Evolutionary conservation across 106 monocot genomes (phyloP).

Genomic region (Posidonia australis): DNA sequence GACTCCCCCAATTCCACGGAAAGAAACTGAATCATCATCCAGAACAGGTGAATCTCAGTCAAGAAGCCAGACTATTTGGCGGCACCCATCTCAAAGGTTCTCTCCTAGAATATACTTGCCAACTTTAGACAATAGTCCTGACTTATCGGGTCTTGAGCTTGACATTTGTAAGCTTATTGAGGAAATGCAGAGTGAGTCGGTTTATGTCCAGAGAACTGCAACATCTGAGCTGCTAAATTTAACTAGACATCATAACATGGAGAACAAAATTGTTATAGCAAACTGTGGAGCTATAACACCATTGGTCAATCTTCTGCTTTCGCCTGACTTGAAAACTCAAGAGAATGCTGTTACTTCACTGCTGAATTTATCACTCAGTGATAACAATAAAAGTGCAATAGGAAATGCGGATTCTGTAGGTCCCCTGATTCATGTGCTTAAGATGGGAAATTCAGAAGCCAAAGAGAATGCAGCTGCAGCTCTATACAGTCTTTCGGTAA

Average conservation of each 20-base stretch:
- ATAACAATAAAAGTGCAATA: slow-evolving; percentile 77
- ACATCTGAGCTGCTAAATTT: background rate
- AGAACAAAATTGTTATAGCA: slow-evolving; percentile 72
- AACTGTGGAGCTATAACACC: slow-evolving; percentile 57
- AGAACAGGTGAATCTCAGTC: background rate
- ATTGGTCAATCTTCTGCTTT: slow-evolving; percentile 56
- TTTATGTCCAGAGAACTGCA: slow-evolving; percentile 7
- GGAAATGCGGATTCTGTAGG: slow-evolving; percentile 69
- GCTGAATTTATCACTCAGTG: slow-evolving; percentile 70
- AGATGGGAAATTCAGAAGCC: slow-evolving; percentile 68
- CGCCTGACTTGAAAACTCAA: slow-evolving; percentile 46
- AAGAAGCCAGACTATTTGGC: slow-evolving; percentile 1
- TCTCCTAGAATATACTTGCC: background rate
- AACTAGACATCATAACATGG: slow-evolving; percentile 29
- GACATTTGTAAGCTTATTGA: background rate
- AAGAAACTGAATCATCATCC: background rate
- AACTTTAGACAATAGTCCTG: background rate
- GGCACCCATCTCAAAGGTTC: background rate
- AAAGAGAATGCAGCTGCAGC: slow-evolving; percentile 81
- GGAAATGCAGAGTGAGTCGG: slow-evolving; percentile 5
- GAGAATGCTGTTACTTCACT: slow-evolving; percentile 87
- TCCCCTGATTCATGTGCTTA: slow-evolving; percentile 69
- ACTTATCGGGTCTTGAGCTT: background rate
- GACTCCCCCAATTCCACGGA: too few species aligned
- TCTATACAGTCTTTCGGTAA: slow-evolving; percentile 67